Conservation (phyloP, 257 asterid species). For the Nicotiana otophora region DNA sequence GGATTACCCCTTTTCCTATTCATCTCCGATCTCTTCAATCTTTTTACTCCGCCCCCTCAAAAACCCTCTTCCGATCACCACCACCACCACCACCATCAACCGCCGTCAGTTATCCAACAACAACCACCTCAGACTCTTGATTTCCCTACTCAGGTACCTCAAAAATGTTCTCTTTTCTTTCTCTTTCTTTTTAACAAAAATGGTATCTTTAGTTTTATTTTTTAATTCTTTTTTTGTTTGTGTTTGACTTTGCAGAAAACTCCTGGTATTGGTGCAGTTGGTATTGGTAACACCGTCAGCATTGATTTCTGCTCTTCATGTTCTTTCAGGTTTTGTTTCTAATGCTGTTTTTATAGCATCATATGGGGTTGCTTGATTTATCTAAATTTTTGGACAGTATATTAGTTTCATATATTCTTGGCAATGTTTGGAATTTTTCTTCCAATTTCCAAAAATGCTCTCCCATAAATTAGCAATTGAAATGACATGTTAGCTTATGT, state of each 20-base stretch:
- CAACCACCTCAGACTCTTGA: constrained; percentile 50
- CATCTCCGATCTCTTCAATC: constrained; percentile 66
- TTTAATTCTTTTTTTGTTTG: background rate
- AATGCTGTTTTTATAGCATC: background rate
- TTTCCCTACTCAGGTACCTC: constrained; percentile 61
- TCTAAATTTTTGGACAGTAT: background rate
- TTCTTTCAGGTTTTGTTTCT: constrained; percentile 58
- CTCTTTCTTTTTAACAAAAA: background rate
- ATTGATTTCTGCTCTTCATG: constrained; percentile 93
- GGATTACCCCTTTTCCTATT: constrained; percentile 82
- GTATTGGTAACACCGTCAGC: constrained; percentile 71
- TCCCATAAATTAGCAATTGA: background rate
- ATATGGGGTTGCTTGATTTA: background rate
- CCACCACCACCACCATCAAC: constrained; percentile 28
- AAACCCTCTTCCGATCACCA: constrained; percentile 53
- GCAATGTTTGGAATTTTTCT: too few relatives aligned
- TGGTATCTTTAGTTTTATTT: background rate
- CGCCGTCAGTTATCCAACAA: constrained; percentile 39
- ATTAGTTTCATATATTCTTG: background rate
- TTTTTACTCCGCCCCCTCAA: constrained; percentile 74
- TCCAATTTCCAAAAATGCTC: too few relatives aligned
- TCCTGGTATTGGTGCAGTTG: constrained; percentile 45
- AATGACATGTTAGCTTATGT: background rate
- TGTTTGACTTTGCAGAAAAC: constrained; percentile 45
- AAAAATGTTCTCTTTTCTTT: background rate